phyloP scores from a whole-genome alignment of 78 protist genomes.

The Monocercomonoides exilis region DNA sequence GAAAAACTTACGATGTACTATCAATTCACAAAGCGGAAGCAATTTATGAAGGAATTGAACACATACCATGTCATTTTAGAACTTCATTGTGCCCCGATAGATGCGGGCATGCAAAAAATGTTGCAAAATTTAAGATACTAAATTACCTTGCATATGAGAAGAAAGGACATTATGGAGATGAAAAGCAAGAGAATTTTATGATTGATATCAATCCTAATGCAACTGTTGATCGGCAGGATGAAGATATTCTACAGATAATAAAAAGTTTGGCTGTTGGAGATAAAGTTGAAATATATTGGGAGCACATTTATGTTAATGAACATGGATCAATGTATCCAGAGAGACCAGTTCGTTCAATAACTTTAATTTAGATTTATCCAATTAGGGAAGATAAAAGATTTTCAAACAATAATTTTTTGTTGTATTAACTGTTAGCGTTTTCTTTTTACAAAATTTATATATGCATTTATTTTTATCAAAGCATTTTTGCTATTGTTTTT shows the following conservation, averaged over 20 bases:
- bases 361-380: no score
- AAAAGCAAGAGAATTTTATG: neutral
- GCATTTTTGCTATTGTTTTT: no score
- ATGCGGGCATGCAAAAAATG: neutral
- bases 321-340: neutral
- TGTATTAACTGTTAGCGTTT: no score
- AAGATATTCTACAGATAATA: neutral
- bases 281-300: neutral
- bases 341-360: neutral
- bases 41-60: neutral
- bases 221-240: neutral
- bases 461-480: no score
- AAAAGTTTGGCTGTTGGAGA: neutral
- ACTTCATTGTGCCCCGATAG: neutral
- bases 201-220: neutral
- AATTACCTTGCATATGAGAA: neutral
- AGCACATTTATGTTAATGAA: neutral
- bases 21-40: neutral
- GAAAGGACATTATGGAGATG: neutral
- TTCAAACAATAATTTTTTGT: no score
- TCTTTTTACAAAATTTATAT: no score
- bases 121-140: neutral
- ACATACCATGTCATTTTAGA: neutral
- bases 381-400: no score
- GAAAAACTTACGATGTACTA: no score